Base-by-base conservation (phyloP, 2,329 filamentous ascomycete species). In the Xylariaceae sp. region DNA sequence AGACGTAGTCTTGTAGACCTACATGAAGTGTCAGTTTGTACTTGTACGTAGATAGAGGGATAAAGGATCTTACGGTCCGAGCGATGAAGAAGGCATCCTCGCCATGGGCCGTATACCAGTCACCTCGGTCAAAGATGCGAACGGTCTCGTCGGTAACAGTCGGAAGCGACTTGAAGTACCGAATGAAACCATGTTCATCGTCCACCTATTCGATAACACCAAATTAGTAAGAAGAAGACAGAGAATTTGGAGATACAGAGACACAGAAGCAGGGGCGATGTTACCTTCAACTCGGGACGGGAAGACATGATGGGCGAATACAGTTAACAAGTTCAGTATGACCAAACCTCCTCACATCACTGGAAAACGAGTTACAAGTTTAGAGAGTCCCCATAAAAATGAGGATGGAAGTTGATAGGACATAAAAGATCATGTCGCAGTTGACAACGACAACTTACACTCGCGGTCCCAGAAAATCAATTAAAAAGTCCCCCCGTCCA, bases 1-100 rank as follows among this genome's bases (percentile, higher is more conserved):
- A 0, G 94, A 96, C 1, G 92, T 97, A 3, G 94, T 97, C 77
- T 96, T 96, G 82, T 99, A 99, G 61, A 97, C 89, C 87, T 89
- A 56, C 34, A 56, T 1, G 23, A 17, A 23, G 30, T 39, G 55
- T 55, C 51, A 61, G 49, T 35, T 35, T 4, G 23, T 35, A 51
- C n/a, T 17, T 17, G 17, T n/a, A 11, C 15, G n/a, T 4, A 2
- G 35, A 13, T 6, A 13, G 1, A 2, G 6, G 13, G 1, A 49
- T 7, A 3, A 7, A 30, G 15, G 10, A 45, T 69, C 79, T 62
- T 74, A 88, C 88, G 15, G 88, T 90, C 64, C 86, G 83, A 10
- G 90, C 90, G 66, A 95, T 92, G 73, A 92, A 92, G 65, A 83
- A 84, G 55, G 90, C 90, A 84, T 95, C 87, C 59, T 90, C 83